Conservation (phyloP, 495 filamentous ascomycete genomes). For the Aspergillus egyptiacus region DNA sequence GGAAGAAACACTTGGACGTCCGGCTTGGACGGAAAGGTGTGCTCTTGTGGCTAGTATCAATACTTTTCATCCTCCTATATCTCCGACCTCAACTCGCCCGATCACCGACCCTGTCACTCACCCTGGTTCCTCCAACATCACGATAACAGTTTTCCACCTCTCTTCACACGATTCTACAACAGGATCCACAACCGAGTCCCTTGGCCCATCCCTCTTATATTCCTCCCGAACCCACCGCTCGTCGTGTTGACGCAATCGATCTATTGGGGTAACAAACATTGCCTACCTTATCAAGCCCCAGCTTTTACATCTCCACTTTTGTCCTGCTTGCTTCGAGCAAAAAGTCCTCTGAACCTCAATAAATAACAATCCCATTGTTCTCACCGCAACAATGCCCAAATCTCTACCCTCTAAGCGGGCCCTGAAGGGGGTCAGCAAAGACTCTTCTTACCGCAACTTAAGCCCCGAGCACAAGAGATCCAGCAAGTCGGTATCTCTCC, state of each 20-base stretch:
- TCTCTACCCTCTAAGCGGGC: slow-evolving; percentile 29
- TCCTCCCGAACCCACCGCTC: neutral
- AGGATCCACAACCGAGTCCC: slow-evolving; percentile 2
- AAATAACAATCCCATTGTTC: slow-evolving; percentile 10
- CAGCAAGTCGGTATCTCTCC: slow-evolving; percentile 20
- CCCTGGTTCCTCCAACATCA: slow-evolving; percentile 7
- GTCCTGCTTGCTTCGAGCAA: slow-evolving; percentile 3
- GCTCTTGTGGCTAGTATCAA: slow-evolving; percentile 30
- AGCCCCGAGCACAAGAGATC: slow-evolving; percentile 23
- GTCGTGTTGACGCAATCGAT: slow-evolving; percentile 22
- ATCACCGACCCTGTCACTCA: slow-evolving; percentile 8
- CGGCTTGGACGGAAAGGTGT: slow-evolving; percentile 37
- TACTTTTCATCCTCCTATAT: slow-evolving; percentile 11
- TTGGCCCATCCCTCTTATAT: neutral
- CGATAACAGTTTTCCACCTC: slow-evolving; percentile 6
- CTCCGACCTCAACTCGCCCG: slow-evolving; percentile 16
- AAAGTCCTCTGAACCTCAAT: neutral
- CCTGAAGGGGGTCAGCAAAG: slow-evolving; percentile 26
- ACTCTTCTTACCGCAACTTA: slow-evolving; percentile 17
- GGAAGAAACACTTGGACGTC: slow-evolving; percentile 39
- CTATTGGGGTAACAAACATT: slow-evolving; percentile 22
- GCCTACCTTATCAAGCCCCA: slow-evolving; percentile 14
- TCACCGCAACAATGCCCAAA: slow-evolving; percentile 28
- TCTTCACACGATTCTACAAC: slow-evolving; percentile 14
- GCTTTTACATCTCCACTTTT: neutral